Conservation (phyloP, 352 stramenopile species). For the Phytophthora crassamura region DNA sequence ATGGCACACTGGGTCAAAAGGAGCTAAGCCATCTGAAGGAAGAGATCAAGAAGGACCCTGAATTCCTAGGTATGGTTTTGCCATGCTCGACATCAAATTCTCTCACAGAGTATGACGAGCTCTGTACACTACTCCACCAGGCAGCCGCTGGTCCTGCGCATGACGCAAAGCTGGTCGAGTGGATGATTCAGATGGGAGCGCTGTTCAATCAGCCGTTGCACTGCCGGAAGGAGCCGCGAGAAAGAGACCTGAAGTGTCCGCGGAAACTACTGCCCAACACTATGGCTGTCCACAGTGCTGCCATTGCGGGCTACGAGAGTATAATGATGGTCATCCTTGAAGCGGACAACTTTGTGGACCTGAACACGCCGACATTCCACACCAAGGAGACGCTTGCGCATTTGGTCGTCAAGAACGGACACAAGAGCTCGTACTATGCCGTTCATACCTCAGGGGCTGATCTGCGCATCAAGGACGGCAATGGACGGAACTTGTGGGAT, state of each 20-base stretch:
- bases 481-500: conserved; percentile 14
- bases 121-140: conserved; percentile 32
- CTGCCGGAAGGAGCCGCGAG: conserved; percentile 9
- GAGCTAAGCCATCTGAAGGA: conserved; percentile 3
- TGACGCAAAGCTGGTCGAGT: conserved; percentile 39
- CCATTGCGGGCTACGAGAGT: conserved; percentile 15
- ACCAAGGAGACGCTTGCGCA: conserved; percentile 31
- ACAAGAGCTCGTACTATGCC: conserved; percentile 13
- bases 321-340: conserved; percentile 34
- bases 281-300: conserved; percentile 28
- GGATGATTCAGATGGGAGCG: conserved; percentile 40
- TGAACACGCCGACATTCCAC: conserved; percentile 28
- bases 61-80: conserved; percentile 9
- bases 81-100: not conserved
- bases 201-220: conserved; percentile 16
- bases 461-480: conserved; percentile 11
- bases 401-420: conserved; percentile 23
- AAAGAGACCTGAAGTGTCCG: not conserved
- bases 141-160: conserved; percentile 29
- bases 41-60: conserved; percentile 19
- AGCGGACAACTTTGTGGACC: conserved; percentile 23
- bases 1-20: not conserved
- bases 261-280: conserved; percentile 8
- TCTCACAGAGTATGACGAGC: not conserved
- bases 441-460: conserved; percentile 13